Percentiles rank a stretch among this genome's conserved stretches.
Conservation (phyloP, 805 yeast genomes). For the Metschnikowia gelsemii region DNA sequence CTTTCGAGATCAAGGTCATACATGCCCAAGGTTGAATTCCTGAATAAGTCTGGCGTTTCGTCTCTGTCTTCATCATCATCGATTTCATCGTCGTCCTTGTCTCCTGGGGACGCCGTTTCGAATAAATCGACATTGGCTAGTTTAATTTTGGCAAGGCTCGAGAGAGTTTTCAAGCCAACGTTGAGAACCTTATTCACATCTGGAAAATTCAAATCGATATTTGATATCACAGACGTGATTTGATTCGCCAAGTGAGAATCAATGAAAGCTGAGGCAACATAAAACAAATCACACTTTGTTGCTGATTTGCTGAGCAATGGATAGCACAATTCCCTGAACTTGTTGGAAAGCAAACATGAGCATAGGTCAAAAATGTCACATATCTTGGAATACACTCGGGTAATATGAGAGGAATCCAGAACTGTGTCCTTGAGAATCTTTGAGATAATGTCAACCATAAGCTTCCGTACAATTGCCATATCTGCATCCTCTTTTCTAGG, state of each 20-base stretch:
- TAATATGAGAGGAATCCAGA: slow-evolving; percentile 33
- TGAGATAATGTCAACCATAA: slow-evolving; percentile 64
- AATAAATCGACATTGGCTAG: slow-evolving; percentile 56
- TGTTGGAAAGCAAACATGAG: slow-evolving; percentile 43
- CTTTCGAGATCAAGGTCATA: slow-evolving; percentile 77
- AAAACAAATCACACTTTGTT: slow-evolving; percentile 59
- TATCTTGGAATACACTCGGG: slow-evolving; percentile 53
- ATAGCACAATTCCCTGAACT: slow-evolving; percentile 41
- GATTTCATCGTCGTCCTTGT: slow-evolving; percentile 43
- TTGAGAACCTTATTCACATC: slow-evolving; percentile 59
- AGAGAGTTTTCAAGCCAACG: slow-evolving; percentile 57
- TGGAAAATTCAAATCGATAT: slow-evolving; percentile 73
- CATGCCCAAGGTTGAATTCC: slow-evolving; percentile 92
- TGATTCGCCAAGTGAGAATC: slow-evolving; percentile 63
- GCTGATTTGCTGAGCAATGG: slow-evolving; percentile 47
- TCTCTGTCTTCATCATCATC: slow-evolving; percentile 61
- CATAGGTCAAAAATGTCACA: slow-evolving; percentile 52
- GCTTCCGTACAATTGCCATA: slow-evolving; percentile 69
- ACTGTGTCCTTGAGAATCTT: slow-evolving; percentile 59
- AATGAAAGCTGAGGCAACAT: slow-evolving; percentile 61
- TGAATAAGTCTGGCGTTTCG: slow-evolving; percentile 78
- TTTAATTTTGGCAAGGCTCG: slow-evolving; percentile 55
- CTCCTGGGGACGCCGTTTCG: slow-evolving; percentile 51
- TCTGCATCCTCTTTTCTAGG: slow-evolving; percentile 62
- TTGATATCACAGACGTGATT: slow-evolving; percentile 59